Evolutionary conservation across 106 monocot genomes (phyloP).

Genomic region (Gastrodia elata): DNA sequence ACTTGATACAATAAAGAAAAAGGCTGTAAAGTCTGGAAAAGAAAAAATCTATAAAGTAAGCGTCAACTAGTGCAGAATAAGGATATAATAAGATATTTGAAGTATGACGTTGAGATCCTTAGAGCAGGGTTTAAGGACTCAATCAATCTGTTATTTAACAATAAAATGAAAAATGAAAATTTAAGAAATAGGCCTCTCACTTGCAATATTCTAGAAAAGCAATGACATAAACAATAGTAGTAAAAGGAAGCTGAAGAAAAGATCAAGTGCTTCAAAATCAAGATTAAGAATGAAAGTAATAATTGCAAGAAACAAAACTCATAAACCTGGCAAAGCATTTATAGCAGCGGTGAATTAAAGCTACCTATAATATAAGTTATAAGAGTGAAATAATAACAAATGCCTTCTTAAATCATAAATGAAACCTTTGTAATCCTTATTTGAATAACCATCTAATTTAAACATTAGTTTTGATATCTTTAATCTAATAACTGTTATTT

Average conservation of each 20-base stretch:
- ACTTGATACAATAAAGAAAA: constrained; percentile 23
- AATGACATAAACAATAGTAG: constrained; percentile 18
- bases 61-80: constrained; percentile 32
- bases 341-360: too few relatives aligned
- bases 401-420: too few relatives aligned
- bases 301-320: constrained; percentile 18
- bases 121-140: constrained; percentile 26
- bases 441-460: too few relatives aligned
- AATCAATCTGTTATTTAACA: constrained; percentile 26
- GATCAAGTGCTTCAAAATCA: constrained; percentile 3
- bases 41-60: constrained; percentile 25
- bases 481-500: too few relatives aligned
- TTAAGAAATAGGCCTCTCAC: constrained; percentile 26
- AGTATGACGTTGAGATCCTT: constrained; percentile 27
- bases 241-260: constrained; percentile 29
- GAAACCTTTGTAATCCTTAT: too few relatives aligned
- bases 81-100: constrained; percentile 33
- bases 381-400: too few relatives aligned
- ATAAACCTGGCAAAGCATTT: constrained; percentile 5
- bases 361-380: too few relatives aligned
- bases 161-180: constrained; percentile 40
- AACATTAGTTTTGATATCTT: too few relatives aligned
- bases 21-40: constrained; percentile 22
- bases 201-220: constrained; percentile 23
- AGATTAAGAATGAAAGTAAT: constrained; percentile 10